Evolutionary conservation across 192 early-diverging fungal species (phyloP).

Genomic region (Coemansia sp.): DNA sequence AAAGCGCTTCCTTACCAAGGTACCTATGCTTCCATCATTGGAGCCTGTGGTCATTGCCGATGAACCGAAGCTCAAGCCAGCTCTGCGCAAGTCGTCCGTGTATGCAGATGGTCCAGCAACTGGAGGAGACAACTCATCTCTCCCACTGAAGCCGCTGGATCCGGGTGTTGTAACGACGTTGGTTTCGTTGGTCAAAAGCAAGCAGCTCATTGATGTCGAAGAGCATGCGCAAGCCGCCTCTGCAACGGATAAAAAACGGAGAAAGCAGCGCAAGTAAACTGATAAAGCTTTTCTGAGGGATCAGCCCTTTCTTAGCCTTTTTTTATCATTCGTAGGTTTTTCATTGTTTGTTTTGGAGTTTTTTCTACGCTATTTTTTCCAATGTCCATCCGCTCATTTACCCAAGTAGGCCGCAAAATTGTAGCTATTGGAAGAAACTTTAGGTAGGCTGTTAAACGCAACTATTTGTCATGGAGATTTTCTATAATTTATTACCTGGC

Average conservation of each 20-base stretch:
- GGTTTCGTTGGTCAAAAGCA: background rate
- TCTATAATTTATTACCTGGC: too few species aligned
- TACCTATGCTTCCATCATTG: constrained; percentile 41
- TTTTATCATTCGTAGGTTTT: background rate
- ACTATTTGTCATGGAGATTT: too few species aligned
- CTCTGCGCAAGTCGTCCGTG: constrained; percentile 49
- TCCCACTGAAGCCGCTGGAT: background rate
- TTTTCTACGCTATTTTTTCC: constrained; percentile 2
- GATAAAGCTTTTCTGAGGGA: background rate
- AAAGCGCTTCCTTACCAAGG: constrained; percentile 51
- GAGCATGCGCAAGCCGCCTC: background rate
- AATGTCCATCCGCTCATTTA: constrained; percentile 39
- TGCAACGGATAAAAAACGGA: background rate
- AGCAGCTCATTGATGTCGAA: background rate
- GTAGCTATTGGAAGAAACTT: constrained; percentile 93
- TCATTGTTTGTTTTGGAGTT: background rate
- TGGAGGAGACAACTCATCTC: background rate
- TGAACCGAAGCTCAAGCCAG: constrained; percentile 26
- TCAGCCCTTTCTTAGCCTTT: too few species aligned
- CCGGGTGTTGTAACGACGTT: background rate
- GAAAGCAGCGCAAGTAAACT: constrained; percentile 4
- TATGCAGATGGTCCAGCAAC: constrained; percentile 13
- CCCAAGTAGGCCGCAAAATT: constrained; percentile 77
- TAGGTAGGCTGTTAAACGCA: constrained; percentile 54
- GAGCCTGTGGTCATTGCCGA: constrained; percentile 11